A percentile compares a stretch with the other conserved stretches of the same genome.
These are phyloP conservation scores for Saccharomyces jurei DNA, from an alignment of 805 yeast species.

Conservation along the genomic window DNA sequence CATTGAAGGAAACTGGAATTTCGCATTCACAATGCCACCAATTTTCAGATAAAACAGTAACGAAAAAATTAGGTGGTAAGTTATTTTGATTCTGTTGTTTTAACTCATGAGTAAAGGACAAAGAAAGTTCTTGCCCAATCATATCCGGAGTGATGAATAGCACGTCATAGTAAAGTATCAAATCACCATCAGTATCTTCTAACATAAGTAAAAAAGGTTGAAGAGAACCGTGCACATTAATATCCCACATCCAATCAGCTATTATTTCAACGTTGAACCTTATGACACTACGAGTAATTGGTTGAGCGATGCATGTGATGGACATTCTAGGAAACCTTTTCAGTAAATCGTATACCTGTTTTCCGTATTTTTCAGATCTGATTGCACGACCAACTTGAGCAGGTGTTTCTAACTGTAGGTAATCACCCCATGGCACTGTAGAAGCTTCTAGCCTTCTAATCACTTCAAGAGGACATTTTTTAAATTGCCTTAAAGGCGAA, in stretches of 20 bases:
- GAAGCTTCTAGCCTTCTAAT: constrained; percentile 71
- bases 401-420: constrained; percentile 54
- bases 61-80: constrained; percentile 65
- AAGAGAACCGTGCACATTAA: constrained; percentile 47
- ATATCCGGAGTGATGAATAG: constrained; percentile 44
- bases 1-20: constrained; percentile 42
- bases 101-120: constrained; percentile 54
- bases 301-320: constrained; percentile 57
- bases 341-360: constrained; percentile 47
- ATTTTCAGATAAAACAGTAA: constrained; percentile 64
- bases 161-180: constrained; percentile 50
- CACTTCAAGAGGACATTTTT: constrained; percentile 59
- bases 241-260: constrained; percentile 79
- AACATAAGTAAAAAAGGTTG: constrained; percentile 66
- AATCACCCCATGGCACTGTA: constrained; percentile 71
- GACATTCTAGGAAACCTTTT: constrained; percentile 65
- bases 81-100: constrained; percentile 15
- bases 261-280: constrained; percentile 56
- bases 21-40: constrained; percentile 76
- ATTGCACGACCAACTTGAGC: constrained; percentile 80
- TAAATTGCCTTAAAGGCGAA: constrained; percentile 81
- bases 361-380: constrained; percentile 60
- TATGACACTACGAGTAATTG: constrained; percentile 64
- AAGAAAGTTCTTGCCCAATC: constrained; percentile 43
- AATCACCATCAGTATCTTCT: constrained; percentile 80